phyloP scores from a whole-genome alignment of 352 stramenopile genomes.

The Albugo laibachii region DNA sequence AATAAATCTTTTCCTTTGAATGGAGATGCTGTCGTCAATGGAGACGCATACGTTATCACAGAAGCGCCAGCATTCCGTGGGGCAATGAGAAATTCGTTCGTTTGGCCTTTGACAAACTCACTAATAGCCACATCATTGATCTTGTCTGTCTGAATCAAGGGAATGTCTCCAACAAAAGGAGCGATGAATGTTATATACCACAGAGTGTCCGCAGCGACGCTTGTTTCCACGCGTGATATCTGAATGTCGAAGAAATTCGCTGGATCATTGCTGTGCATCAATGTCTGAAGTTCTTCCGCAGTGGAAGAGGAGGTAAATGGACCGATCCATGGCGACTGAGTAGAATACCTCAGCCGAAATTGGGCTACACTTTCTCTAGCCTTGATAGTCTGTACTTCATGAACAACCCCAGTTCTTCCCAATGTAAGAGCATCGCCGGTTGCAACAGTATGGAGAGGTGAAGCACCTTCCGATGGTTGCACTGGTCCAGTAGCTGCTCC shows the following conservation, averaged over 20 bases:
- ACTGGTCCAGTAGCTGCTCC: slow-evolving; percentile 79
- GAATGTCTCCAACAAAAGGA: slow-evolving; percentile 55
- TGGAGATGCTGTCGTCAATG: slow-evolving; percentile 28
- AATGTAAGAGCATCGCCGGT: slow-evolving; percentile 63
- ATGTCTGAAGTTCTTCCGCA: slow-evolving; percentile 17
- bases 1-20: slow-evolving; percentile 88
- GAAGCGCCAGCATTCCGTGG: slow-evolving; percentile 83
- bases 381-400: slow-evolving; percentile 86
- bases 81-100: slow-evolving; percentile 90
- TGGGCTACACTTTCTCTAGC: slow-evolving; percentile 7
- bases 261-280: slow-evolving; percentile 14
- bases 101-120: slow-evolving; percentile 85
- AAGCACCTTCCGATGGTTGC: slow-evolving; percentile 78
- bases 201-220: slow-evolving; percentile 20
- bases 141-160: slow-evolving; percentile 33
- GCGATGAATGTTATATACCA: slow-evolving; percentile 77
- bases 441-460: slow-evolving; percentile 72
- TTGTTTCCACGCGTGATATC: slow-evolving; percentile 19
- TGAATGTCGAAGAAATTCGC: slow-evolving; percentile 26
- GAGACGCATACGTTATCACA: slow-evolving; percentile 75
- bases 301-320: slow-evolving; percentile 21
- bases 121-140: slow-evolving; percentile 26
- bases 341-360: no score
- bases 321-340: slow-evolving; percentile 9
- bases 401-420: slow-evolving; percentile 88